Conservation (phyloP, 352 stramenopile species). For the Phytophthora sansomeana region DNA sequence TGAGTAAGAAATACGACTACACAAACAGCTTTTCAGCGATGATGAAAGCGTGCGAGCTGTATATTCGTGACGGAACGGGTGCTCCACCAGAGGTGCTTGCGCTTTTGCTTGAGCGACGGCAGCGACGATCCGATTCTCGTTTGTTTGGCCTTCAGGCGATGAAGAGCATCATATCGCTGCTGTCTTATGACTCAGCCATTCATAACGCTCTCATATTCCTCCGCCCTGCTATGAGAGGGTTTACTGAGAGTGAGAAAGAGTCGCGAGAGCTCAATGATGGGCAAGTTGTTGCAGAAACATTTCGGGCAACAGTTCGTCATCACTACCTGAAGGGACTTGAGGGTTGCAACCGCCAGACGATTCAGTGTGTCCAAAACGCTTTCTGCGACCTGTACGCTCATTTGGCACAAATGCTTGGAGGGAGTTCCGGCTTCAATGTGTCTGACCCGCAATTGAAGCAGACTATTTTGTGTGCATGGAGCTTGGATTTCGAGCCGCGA, state of each 20-base stretch:
- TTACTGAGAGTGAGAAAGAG: constrained; percentile 88
- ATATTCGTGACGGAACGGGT: constrained; percentile 85
- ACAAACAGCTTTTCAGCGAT: constrained; percentile 78
- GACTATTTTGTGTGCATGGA: constrained; percentile 83
- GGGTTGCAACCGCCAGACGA: constrained; percentile 72
- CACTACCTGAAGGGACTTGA: constrained; percentile 91
- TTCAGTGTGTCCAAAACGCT: constrained; percentile 63
- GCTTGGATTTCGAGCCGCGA: constrained; percentile 83
- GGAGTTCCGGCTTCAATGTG: constrained; percentile 34
- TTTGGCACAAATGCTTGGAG: constrained; percentile 65
- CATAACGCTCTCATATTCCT: constrained; percentile 86
- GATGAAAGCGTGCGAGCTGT: constrained; percentile 88
- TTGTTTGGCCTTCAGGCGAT: constrained; percentile 86
- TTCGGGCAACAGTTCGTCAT: constrained; percentile 85
- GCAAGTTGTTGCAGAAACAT: constrained; percentile 81
- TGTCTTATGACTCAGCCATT: constrained; percentile 82
- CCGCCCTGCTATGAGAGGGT: constrained; percentile 83
- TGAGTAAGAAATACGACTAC: constrained; percentile 55
- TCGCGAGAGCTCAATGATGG: constrained; percentile 81
- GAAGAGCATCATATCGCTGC: constrained; percentile 68
- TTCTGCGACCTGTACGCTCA: constrained; percentile 84
- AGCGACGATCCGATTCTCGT: constrained; percentile 75
- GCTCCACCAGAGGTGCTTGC: constrained; percentile 82
- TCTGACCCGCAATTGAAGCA: constrained; percentile 74
- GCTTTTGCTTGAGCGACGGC: constrained; percentile 74